Evolutionary conservation across 352 stramenopile species (phyloP).

Genomic region (Globisporangium cylindrosporum): DNA sequence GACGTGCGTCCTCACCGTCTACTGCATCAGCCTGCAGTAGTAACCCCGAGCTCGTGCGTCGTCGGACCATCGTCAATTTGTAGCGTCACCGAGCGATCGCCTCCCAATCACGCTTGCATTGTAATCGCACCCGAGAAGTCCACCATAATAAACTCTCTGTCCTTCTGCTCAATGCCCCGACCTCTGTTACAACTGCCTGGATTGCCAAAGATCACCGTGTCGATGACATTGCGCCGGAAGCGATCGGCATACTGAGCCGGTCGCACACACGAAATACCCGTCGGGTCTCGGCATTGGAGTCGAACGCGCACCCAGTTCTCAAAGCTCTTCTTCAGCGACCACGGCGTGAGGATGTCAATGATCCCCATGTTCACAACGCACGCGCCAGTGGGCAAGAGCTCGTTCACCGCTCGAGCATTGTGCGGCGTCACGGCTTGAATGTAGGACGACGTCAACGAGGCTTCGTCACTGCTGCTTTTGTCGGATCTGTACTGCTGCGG

Average conservation of each 20-base stretch:
- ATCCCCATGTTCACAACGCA: slow-evolving; percentile 95
- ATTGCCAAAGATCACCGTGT: slow-evolving; percentile 78
- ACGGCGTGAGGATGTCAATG: slow-evolving; percentile 97
- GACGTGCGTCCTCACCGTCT: slow-evolving; percentile 67
- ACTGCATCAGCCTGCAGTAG: slow-evolving; percentile 71
- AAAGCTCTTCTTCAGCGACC: slow-evolving; percentile 91
- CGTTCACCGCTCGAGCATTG: slow-evolving; percentile 22
- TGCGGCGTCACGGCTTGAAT: slow-evolving; percentile 56
- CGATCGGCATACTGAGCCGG: slow-evolving; percentile 78
- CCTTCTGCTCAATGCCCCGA: slow-evolving; percentile 25
- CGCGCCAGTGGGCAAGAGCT: slow-evolving; percentile 57
- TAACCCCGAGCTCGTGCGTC: neutral
- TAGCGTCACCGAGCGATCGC: neutral
- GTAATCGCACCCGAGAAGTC: slow-evolving; percentile 66
- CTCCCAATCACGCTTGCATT: slow-evolving; percentile 32
- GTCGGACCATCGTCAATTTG: neutral
- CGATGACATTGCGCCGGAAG: slow-evolving; percentile 83
- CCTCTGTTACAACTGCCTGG: slow-evolving; percentile 33
- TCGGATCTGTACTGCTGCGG: neutral
- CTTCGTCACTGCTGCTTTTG: slow-evolving; percentile 34
- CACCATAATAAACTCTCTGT: slow-evolving; percentile 77
- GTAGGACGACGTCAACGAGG: slow-evolving; percentile 29
- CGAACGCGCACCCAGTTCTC: slow-evolving; percentile 87
- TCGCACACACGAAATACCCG: slow-evolving; percentile 84
- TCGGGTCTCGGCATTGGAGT: slow-evolving; percentile 69